A percentile compares a stretch with the other conserved stretches of the same genome.
phyloP scores from a whole-genome alignment of 345 rosid species.

The Pistacia atlantica region DNA sequence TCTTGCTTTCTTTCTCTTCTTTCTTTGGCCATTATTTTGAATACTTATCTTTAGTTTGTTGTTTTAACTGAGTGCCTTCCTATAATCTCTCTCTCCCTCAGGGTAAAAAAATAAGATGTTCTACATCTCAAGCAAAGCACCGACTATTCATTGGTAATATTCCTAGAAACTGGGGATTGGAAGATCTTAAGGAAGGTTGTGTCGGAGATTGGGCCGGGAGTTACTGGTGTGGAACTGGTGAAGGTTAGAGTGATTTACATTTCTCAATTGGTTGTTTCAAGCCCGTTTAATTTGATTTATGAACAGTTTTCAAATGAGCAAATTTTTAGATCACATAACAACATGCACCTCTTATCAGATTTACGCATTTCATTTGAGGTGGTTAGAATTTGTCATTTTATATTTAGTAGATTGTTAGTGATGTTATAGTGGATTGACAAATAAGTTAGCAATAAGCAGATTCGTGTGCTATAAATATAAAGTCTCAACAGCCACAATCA shows the following conservation, averaged over 20 bases:
- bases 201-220: conserved; percentile 65
- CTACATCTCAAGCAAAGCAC: conserved; percentile 64
- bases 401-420: too few species aligned
- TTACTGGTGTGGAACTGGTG: conserved; percentile 55
- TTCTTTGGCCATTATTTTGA: neutral
- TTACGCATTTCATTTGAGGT: too few species aligned
- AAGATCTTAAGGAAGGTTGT: conserved; percentile 60
- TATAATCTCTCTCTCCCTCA: conserved; percentile 26
- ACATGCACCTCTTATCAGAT: too few species aligned
- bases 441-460: too few species aligned
- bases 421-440: too few species aligned
- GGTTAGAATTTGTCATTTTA: too few species aligned
- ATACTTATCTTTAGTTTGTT: conserved; percentile 1
- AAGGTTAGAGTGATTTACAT: conserved; percentile 45
- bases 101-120: conserved; percentile 68
- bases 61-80: conserved; percentile 3
- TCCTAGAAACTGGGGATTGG: conserved; percentile 64
- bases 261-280: neutral
- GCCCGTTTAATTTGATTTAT: too few species aligned
- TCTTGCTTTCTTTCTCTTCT: neutral
- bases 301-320: too few species aligned
- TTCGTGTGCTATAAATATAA: too few species aligned
- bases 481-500: too few species aligned
- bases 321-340: too few species aligned
- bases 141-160: conserved; percentile 64